Evolutionary conservation across 768 basidiomycete species (phyloP).

Genomic region (Mycena rebaudengoi): DNA sequence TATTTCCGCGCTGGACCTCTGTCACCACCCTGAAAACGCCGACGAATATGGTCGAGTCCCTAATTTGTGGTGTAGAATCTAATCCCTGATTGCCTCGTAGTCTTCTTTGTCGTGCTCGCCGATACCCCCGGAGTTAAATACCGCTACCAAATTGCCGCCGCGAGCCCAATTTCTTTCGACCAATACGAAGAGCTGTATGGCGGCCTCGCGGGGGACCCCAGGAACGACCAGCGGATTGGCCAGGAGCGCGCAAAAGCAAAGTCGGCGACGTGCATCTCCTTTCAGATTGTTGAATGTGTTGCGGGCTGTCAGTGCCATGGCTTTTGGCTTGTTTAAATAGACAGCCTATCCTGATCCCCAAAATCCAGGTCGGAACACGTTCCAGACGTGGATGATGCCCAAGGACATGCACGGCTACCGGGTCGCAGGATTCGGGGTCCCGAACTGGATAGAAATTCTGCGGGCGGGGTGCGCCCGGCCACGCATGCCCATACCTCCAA

Average conservation of each 20-base stretch:
- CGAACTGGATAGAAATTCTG: conserved; percentile 23
- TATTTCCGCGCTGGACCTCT: conserved; percentile 27
- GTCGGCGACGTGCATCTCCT: conserved; percentile 22
- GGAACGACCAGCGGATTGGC: conserved; percentile 23
- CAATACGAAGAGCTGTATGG: conserved; percentile 17
- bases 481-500: conserved; percentile 9
- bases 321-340: neutral
- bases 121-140: conserved; percentile 25
- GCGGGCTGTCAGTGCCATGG: conserved; percentile 13
- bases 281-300: conserved; percentile 26
- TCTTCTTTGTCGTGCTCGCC: conserved; percentile 18
- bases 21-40: conserved; percentile 26
- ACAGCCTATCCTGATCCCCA: neutral
- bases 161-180: conserved; percentile 15
- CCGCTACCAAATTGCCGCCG: conserved; percentile 16
- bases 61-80: neutral
- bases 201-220: conserved; percentile 9
- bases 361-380: conserved; percentile 24
- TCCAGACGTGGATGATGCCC: conserved; percentile 27
- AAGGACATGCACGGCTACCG: conserved; percentile 26
- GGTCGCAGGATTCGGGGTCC: conserved; percentile 17
- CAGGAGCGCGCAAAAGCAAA: conserved; percentile 24
- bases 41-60: conserved; percentile 23
- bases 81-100: conserved; percentile 10
- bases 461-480: conserved; percentile 14